These are phyloP conservation scores for Talaromyces stipitatus DNA, from an alignment of 495 filamentous ascomycete species.

Conservation along the genomic window DNA sequence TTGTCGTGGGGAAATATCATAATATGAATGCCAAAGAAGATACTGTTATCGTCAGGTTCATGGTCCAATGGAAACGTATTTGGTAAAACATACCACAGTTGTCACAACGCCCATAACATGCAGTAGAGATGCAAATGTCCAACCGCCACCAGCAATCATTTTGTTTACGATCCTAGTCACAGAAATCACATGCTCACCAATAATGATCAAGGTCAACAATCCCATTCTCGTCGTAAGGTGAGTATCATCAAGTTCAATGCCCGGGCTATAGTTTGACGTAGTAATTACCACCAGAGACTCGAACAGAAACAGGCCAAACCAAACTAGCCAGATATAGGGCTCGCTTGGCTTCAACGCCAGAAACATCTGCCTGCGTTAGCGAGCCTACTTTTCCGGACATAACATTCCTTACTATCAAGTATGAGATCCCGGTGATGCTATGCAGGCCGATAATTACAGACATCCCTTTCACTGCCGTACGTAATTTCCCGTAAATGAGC, in stretches of 20 bases:
- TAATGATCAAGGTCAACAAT: conserved; percentile 60
- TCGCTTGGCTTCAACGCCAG: conserved; percentile 24
- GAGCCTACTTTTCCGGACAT: neutral
- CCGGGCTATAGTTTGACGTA: conserved; percentile 45
- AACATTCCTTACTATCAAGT: conserved; percentile 37
- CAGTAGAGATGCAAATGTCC: conserved; percentile 40
- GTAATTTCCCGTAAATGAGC: conserved; percentile 35
- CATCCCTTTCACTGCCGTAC: conserved; percentile 18
- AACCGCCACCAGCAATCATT: conserved; percentile 45
- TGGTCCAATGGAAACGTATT: neutral
- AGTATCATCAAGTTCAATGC: conserved; percentile 56
- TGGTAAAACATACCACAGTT: conserved; percentile 32
- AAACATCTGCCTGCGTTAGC: conserved; percentile 23
- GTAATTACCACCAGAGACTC: conserved; percentile 48
- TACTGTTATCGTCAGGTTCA: conserved; percentile 33
- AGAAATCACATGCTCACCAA: conserved; percentile 57
- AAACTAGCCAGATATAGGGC: conserved; percentile 43
- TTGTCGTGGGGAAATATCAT: conserved; percentile 44
- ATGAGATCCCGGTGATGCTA: conserved; percentile 34
- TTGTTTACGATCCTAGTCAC: conserved; percentile 48
- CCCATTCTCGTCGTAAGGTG: conserved; percentile 60
- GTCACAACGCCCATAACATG: conserved; percentile 41
- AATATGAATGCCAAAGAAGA: conserved; percentile 65
- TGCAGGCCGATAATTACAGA: conserved; percentile 35
- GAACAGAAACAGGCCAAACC: conserved; percentile 50